A percentile compares a stretch with the other conserved stretches of the same genome.
Evolutionary conservation across 345 rosid species (phyloP).

Genomic region (Salix suchowensis): DNA sequence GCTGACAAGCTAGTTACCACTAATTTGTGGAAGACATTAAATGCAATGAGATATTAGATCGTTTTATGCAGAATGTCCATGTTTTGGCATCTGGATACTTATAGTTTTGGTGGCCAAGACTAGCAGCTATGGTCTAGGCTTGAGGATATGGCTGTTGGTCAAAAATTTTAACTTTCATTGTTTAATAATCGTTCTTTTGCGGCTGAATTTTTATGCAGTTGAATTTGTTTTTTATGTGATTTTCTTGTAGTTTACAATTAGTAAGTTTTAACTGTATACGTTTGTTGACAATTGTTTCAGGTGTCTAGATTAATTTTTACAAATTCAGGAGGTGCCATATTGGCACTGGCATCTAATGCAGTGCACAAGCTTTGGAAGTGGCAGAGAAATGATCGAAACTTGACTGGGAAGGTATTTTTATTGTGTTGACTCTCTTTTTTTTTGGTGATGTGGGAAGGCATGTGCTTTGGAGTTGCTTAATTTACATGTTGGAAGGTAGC

Average conservation of each 20-base stretch:
- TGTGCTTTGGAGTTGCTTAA: neutral
- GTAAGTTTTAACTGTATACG: neutral
- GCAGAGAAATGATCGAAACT: constrained; percentile 55
- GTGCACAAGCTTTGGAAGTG: constrained; percentile 90
- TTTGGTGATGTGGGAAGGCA: neutral
- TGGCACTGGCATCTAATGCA: constrained; percentile 83
- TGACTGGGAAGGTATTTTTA: constrained; percentile 40
- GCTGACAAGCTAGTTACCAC: neutral
- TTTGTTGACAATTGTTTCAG: constrained; percentile 37
- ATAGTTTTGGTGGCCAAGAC: neutral
- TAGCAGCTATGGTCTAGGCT: neutral
- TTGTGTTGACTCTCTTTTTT: neutral
- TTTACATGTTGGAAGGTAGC: neutral
- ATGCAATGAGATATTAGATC: neutral
- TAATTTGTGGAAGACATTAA: neutral
- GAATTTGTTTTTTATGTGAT: neutral
- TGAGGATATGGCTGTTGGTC: neutral
- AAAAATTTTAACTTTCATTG: neutral
- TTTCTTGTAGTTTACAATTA: neutral
- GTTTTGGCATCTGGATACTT: neutral
- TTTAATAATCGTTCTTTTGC: neutral
- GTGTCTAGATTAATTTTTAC: constrained; percentile 69
- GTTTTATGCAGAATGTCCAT: neutral
- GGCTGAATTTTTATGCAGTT: neutral
- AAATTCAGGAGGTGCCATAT: constrained; percentile 67